Base-by-base conservation (phyloP, 257 asterid genomes). In the Catharanthus roseus region DNA sequence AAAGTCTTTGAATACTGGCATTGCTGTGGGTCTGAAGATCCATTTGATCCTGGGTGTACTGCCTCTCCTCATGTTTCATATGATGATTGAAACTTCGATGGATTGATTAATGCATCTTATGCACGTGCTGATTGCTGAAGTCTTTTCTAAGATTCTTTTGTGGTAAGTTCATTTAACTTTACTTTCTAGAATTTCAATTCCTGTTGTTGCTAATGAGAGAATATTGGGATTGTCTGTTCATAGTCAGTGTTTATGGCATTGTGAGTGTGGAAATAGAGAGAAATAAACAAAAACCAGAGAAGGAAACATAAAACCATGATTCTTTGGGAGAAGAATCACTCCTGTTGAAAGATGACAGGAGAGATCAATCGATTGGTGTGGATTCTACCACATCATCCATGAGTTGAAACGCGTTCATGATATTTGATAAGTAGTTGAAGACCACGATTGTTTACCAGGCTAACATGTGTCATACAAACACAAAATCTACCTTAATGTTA, bases 21-120 rank as follows among this genome's bases (percentile, higher is more conserved):
- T 81, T 93, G 99, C 72, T 93, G 99, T 85, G 99, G 96, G 1
- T 88, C 95, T 38, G 99, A 93, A 75, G 96, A 93, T 78, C 95
- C 95, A 39, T 91, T 89, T 73, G 86, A 86, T 76, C 79, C 85
- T 36, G 99, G 97, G 51, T 93, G 97, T 74, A 91, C 97, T 19
- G 91, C 96, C 31, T 82, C 97, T 23, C 96, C 96, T 72, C 99
- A 93, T 78, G 77, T 84, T 73, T 89, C 96, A 16, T 93, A 93
- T 42, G 99, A 93, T 64, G 99, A 93, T n/a, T n/a, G n/a, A n/a
- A n/a, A n/a, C n/a, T n/a, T n/a, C n/a, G n/a, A n/a, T n/a, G n/a
- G n/a, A n/a, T n/a, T n/a, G n/a, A n/a, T 68, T 93, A 79, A 86
- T 41, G 31, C 67, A 39, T 51, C 70, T 31, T 15, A 1, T 38